Conservation (phyloP, 108 stramenopile species). For the Pseudonitzschia multistriata region DNA sequence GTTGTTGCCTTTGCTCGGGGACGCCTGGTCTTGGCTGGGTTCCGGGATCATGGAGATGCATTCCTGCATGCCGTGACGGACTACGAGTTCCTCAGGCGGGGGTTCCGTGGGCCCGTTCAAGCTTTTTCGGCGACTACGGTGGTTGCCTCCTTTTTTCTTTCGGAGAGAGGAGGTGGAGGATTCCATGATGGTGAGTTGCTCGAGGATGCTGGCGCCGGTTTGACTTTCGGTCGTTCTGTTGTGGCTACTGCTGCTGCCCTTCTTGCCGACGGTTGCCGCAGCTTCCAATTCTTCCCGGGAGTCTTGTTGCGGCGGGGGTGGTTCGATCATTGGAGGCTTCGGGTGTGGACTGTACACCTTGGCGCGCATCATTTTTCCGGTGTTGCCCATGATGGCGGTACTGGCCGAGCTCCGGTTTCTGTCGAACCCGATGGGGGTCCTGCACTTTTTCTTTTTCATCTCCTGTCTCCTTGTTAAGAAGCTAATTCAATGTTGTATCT, state of each 20-base stretch:
- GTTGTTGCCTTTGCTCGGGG: background rate
- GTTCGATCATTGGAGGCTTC: background rate
- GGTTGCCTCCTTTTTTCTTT: background rate
- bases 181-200: background rate
- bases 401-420: background rate
- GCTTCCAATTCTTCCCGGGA: background rate
- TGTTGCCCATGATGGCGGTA: background rate
- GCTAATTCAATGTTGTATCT: too few relatives aligned
- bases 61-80: background rate
- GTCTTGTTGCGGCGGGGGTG: background rate
- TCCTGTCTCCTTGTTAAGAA: too few relatives aligned
- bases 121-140: background rate
- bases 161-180: background rate
- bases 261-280: too few relatives aligned
- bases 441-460: too few relatives aligned
- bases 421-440: too few relatives aligned
- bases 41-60: background rate
- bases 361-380: background rate
- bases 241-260: background rate
- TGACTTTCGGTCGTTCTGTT: background rate
- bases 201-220: background rate
- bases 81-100: background rate
- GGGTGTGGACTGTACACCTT: background rate
- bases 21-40: background rate
- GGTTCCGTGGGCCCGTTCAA: background rate